phyloP scores from a whole-genome alignment of 768 basidiomycete species.

The Macrolepiota dolichaula region DNA sequence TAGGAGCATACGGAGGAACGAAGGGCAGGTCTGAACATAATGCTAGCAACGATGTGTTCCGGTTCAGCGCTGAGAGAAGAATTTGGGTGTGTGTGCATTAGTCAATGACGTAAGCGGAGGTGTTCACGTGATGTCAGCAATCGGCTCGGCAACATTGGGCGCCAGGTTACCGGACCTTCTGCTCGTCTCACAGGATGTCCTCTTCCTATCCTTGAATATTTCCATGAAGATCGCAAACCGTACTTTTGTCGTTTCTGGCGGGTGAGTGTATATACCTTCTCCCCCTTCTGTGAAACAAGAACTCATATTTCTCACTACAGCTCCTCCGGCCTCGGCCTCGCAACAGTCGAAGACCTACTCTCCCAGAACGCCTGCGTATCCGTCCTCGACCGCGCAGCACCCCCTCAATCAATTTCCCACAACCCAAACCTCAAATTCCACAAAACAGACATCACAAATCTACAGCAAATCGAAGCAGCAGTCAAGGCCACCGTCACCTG shows the following conservation, averaged over 20 bases:
- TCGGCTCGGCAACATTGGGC: background rate
- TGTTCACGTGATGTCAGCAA: conserved; percentile 16
- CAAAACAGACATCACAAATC: conserved; percentile 37
- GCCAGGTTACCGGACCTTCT: background rate
- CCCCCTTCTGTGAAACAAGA: background rate
- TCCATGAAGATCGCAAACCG: conserved; percentile 48
- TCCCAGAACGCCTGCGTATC: conserved; percentile 41
- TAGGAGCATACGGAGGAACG: conserved; percentile 39
- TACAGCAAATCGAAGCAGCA: conserved; percentile 33
- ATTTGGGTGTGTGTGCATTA: background rate
- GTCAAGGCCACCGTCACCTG: conserved; percentile 37
- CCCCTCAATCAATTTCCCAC: conserved; percentile 22
- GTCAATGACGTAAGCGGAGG: conserved; percentile 18
- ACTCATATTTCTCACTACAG: conserved; percentile 23
- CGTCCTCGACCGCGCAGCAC: conserved; percentile 47
- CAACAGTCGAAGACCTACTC: conserved; percentile 45
- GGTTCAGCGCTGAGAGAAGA: background rate
- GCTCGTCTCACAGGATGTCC: background rate
- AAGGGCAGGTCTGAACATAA: conserved; percentile 46
- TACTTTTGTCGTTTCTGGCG: conserved; percentile 57
- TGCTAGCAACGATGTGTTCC: conserved; percentile 10
- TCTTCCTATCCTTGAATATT: background rate
- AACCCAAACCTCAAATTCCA: conserved; percentile 32
- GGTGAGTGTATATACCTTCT: conserved; percentile 29
- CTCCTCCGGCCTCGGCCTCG: conserved; percentile 56